These are phyloP conservation scores for Durusdinium trenchii DNA, from an alignment of 73 alveolate species.

Conservation along the genomic window DNA sequence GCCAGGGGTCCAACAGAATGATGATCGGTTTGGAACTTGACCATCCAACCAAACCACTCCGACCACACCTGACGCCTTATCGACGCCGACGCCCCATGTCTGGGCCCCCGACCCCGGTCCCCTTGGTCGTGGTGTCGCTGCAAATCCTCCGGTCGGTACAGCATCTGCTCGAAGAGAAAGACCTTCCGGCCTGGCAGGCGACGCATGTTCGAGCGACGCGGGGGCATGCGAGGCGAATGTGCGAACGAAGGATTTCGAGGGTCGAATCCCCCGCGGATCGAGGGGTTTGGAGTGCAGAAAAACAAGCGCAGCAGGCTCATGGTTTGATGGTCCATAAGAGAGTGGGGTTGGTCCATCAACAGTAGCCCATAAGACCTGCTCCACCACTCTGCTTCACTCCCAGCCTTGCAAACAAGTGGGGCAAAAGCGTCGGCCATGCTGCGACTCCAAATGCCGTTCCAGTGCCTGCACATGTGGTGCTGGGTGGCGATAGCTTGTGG, in stretches of 20 bases:
- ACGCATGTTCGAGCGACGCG: not conserved
- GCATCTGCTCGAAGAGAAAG: slow-evolving; percentile 91
- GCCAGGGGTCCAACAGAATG: not conserved
- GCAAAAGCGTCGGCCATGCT: slow-evolving; percentile 80
- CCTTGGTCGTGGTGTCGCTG: slow-evolving; percentile 57
- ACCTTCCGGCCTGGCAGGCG: slow-evolving; percentile 64
- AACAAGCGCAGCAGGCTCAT: not conserved
- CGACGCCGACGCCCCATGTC: slow-evolving; percentile 17
- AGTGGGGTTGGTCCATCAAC: too few relatives aligned
- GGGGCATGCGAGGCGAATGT: not conserved
- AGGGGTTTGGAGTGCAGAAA: not conserved
- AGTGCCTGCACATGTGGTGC: slow-evolving; percentile 50
- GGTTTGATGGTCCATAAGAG: too few relatives aligned
- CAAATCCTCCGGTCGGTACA: slow-evolving; percentile 43
- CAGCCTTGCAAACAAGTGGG: slow-evolving; percentile 80
- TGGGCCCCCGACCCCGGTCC: not conserved
- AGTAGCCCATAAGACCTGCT: not conserved
- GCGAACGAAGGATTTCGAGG: not conserved
- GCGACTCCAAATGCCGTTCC: slow-evolving; percentile 40
- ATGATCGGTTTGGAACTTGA: not conserved
- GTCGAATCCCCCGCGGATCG: not conserved
- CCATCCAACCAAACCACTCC: not conserved
- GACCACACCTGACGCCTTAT: not conserved
- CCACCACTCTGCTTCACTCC: not conserved
- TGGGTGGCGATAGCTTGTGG: too few relatives aligned